Percentiles rank a stretch among this genome's conserved stretches.
Conservation (phyloP, 2,329 filamentous ascomycete genomes). For the Talaromyces sp. region DNA sequence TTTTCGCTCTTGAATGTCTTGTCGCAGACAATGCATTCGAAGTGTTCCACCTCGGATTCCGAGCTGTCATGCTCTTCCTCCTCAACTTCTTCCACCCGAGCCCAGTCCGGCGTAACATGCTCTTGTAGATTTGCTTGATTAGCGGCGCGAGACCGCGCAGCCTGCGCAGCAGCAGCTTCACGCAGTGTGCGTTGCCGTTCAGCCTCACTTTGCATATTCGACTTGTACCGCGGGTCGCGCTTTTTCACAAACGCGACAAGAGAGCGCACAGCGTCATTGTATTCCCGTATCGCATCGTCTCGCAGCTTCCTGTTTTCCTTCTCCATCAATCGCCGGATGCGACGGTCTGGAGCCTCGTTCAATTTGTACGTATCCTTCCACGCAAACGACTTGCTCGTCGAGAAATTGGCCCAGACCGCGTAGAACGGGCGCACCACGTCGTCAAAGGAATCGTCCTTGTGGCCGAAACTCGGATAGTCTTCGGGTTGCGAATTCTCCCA, state of each 20-base stretch:
- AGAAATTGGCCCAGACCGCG: constrained; percentile 70
- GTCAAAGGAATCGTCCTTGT: constrained; percentile 70
- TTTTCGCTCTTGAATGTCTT: constrained; percentile 82
- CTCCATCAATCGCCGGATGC: constrained; percentile 78
- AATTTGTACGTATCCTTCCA: constrained; percentile 85
- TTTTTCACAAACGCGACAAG: constrained; percentile 86
- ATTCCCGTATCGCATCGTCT: constrained; percentile 77
- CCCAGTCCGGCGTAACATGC: constrained; percentile 68
- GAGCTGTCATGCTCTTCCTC: constrained; percentile 45
- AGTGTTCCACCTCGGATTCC: constrained; percentile 47
- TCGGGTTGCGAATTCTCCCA: constrained; percentile 54
- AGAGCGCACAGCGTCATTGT: constrained; percentile 85
- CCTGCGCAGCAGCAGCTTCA: constrained; percentile 76
- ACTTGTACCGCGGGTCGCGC: constrained; percentile 78
- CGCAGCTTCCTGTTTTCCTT: constrained; percentile 86
- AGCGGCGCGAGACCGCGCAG: constrained; percentile 72
- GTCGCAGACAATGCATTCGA: constrained; percentile 59
- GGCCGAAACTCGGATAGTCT: constrained; percentile 79
- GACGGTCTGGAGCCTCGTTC: constrained; percentile 81
- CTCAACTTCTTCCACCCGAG: constrained; percentile 41
- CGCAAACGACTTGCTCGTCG: constrained; percentile 76
- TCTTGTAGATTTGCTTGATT: constrained; percentile 69
- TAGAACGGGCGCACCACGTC: constrained; percentile 76
- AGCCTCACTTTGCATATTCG: constrained; percentile 70
- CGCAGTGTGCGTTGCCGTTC: constrained; percentile 75